These are phyloP conservation scores for Fusarium begoniae DNA, from an alignment of 2,329 filamentous ascomycete species.

Conservation along the genomic window DNA sequence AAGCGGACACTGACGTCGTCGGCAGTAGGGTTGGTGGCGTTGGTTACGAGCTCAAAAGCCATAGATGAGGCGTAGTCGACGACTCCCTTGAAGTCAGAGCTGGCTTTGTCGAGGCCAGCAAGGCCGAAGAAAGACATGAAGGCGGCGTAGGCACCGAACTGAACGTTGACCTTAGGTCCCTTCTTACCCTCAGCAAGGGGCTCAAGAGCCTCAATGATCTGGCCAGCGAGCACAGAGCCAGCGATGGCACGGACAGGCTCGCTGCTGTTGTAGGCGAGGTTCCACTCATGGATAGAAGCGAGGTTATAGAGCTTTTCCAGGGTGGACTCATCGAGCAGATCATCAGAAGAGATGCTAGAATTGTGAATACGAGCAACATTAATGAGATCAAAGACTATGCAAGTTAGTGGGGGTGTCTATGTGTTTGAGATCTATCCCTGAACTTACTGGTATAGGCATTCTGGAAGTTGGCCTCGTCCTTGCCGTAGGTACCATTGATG, in stretches of 20 bases:
- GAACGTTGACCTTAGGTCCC: slow-evolving; percentile 57
- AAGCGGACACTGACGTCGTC: slow-evolving; percentile 67
- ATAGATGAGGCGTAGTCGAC: slow-evolving; percentile 87
- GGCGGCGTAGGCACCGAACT: slow-evolving; percentile 69
- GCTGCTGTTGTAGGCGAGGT: slow-evolving; percentile 81
- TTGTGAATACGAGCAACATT: slow-evolving; percentile 71
- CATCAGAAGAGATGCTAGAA: slow-evolving; percentile 63
- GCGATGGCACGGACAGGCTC: slow-evolving; percentile 70
- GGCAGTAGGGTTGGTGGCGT: slow-evolving; percentile 56
- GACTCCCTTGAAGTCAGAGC: slow-evolving; percentile 75
- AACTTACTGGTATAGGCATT: slow-evolving; percentile 69
- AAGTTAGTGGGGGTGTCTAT: background rate
- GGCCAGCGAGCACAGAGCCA: slow-evolving; percentile 65
- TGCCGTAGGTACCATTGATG: slow-evolving; percentile 61
- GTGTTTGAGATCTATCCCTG: slow-evolving; percentile 57
- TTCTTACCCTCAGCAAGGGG: slow-evolving; percentile 55
- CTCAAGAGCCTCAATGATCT: slow-evolving; percentile 64
- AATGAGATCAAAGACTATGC: slow-evolving; percentile 65
- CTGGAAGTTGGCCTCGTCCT: slow-evolving; percentile 61
- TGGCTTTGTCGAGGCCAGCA: slow-evolving; percentile 59
- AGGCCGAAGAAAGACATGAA: slow-evolving; percentile 73
- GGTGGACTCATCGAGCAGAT: slow-evolving; percentile 67
- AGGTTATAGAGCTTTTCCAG: slow-evolving; percentile 74
- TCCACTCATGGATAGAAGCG: slow-evolving; percentile 83
- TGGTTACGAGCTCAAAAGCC: slow-evolving; percentile 76